A percentile compares a stretch with the other conserved stretches of the same genome.
These are phyloP conservation scores for Lachancea meyersii DNA, from an alignment of 805 yeast species.

Conservation along the genomic window DNA sequence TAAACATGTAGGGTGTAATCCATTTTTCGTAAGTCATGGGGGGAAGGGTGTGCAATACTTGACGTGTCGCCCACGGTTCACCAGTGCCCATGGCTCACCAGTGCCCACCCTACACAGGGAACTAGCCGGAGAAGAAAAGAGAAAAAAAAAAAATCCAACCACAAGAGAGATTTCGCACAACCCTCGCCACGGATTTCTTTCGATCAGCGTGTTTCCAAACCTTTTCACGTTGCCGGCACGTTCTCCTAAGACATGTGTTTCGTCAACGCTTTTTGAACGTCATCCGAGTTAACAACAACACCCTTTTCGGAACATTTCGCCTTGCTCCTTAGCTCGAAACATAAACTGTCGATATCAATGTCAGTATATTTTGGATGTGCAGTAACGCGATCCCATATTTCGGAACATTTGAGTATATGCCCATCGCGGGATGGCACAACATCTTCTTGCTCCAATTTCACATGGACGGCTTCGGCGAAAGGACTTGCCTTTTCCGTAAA, in stretches of 20 bases:
- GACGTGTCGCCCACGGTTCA: no score
- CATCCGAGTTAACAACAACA: slow-evolving; percentile 75
- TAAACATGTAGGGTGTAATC: neutral
- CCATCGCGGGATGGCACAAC: slow-evolving; percentile 67
- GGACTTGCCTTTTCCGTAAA: neutral
- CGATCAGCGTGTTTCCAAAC: neutral
- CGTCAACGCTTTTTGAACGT: slow-evolving; percentile 53
- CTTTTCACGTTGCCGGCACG: neutral
- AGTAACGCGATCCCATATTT: slow-evolving; percentile 94
- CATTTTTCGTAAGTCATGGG: no score
- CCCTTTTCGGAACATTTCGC: slow-evolving; percentile 95
- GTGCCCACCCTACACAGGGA: no score
- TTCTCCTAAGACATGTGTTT: slow-evolving; percentile 22
- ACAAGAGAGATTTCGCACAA: no score
- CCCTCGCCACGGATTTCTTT: no score
- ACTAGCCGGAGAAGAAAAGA: no score
- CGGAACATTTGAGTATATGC: slow-evolving; percentile 68
- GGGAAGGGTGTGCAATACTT: no score
- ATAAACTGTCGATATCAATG: slow-evolving; percentile 88
- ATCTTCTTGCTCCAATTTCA: neutral
- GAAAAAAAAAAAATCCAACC: no score
- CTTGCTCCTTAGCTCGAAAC: slow-evolving; percentile 80
- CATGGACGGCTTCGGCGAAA: neutral
- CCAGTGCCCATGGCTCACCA: no score
- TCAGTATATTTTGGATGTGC: slow-evolving; percentile 91